Conservation (phyloP, 31 red algal genomes). For the Endocladia muricata region DNA sequence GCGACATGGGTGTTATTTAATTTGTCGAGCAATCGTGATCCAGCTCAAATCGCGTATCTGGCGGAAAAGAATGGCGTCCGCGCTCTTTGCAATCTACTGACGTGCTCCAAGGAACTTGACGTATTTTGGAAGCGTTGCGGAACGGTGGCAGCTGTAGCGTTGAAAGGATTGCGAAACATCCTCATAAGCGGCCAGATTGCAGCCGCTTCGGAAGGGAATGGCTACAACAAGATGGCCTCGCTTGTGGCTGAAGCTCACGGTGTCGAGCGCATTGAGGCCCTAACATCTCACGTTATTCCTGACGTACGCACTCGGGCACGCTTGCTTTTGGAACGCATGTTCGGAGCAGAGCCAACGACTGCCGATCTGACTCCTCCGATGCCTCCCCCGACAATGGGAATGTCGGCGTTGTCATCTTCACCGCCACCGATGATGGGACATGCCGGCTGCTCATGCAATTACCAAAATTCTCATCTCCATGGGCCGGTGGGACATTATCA, state of each 20-base stretch:
- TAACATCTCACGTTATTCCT: slow-evolving; percentile 58
- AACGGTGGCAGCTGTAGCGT: slow-evolving; percentile 87
- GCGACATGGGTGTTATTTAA: slow-evolving; percentile 98
- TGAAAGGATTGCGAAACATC: slow-evolving; percentile 93
- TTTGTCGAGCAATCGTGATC: slow-evolving; percentile 81
- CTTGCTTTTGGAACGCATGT: slow-evolving; percentile 77
- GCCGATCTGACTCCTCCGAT: slow-evolving; percentile 26
- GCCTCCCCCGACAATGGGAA: not conserved
- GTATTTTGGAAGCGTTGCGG: slow-evolving; percentile 95
- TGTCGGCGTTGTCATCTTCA: slow-evolving; percentile 14
- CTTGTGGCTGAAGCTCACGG: slow-evolving; percentile 87
- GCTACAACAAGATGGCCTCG: slow-evolving; percentile 73
- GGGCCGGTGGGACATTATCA: not conserved
- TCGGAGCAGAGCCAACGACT: slow-evolving; percentile 76
- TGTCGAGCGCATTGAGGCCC: slow-evolving; percentile 90
- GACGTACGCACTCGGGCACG: slow-evolving; percentile 80
- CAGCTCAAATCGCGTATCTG: slow-evolving; percentile 67
- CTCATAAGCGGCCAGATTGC: slow-evolving; percentile 72
- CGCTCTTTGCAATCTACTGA: slow-evolving; percentile 84
- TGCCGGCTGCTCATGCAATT: slow-evolving; percentile 37
- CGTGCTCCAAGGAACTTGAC: slow-evolving; percentile 91
- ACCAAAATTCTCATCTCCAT: slow-evolving; percentile 23
- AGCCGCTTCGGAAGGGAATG: slow-evolving; percentile 44
- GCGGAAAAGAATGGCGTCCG: slow-evolving; percentile 80
- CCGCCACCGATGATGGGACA: slow-evolving; percentile 21